phyloP scores from a whole-genome alignment of 164 flowering plant species.

The Dillenia turbinata region DNA sequence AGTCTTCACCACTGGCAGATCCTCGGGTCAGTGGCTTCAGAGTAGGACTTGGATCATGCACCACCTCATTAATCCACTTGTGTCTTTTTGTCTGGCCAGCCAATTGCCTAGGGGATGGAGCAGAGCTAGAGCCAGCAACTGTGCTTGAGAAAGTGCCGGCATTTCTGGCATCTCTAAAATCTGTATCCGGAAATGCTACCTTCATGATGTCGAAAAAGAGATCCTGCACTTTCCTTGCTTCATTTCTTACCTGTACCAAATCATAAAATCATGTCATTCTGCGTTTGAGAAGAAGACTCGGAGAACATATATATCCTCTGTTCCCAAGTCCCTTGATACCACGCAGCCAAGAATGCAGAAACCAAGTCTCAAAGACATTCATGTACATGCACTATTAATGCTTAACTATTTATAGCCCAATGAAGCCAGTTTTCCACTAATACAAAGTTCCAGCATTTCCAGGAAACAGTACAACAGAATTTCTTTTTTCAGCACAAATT shows the following conservation, averaged over 20 bases:
- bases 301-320: no score
- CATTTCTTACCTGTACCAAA: conserved; percentile 63
- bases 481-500: no score
- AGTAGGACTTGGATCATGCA: conserved; percentile 39
- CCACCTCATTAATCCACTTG: conserved; percentile 45
- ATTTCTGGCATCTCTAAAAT: conserved; percentile 70
- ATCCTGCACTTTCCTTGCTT: conserved; percentile 87
- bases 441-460: no score
- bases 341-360: not conserved
- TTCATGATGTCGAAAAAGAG: conserved; percentile 82
- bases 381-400: no score
- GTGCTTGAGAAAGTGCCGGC: conserved; percentile 53
- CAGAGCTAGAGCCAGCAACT: conserved; percentile 28
- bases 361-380: not conserved
- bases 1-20: conserved; percentile 31
- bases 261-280: no score
- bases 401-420: no score
- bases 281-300: no score
- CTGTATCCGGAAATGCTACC: conserved; percentile 76
- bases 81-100: conserved; percentile 50
- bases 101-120: conserved; percentile 40
- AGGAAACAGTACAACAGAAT: no score
- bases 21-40: conserved; percentile 40
- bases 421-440: no score
- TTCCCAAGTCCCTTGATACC: no score